These are phyloP conservation scores for Mucor lusitanicus DNA, from an alignment of 371 early-diverging fungal species.

Conservation along the genomic window DNA sequence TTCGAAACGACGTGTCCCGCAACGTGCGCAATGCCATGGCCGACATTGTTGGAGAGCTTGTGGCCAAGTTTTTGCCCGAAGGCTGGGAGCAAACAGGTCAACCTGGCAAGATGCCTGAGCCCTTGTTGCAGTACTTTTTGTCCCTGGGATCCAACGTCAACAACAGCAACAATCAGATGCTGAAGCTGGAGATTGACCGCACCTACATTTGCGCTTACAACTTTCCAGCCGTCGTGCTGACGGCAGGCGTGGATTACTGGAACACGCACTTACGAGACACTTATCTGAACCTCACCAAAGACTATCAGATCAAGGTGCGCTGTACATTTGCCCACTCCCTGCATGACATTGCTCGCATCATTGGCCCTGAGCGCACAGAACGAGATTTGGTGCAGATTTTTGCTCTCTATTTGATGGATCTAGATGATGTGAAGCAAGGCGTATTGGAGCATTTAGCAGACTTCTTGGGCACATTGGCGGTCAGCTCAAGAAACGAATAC, in stretches of 20 bases:
- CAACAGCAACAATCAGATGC: conserved; percentile 31
- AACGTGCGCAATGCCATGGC: conserved; percentile 61
- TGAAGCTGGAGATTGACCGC: conserved; percentile 57
- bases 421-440: conserved; percentile 65
- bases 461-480: conserved; percentile 56
- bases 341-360: conserved; percentile 60
- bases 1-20: conserved; percentile 58
- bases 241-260: conserved; percentile 61
- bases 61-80: conserved; percentile 53
- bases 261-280: conserved; percentile 54
- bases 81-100: conserved; percentile 48
- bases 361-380: conserved; percentile 62
- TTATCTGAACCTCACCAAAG: conserved; percentile 52
- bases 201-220: conserved; percentile 63
- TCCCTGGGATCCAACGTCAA: conserved; percentile 38
- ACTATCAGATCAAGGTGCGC: conserved; percentile 61
- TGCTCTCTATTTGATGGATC: conserved; percentile 59
- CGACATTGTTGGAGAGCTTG: conserved; percentile 62
- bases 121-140: conserved; percentile 44
- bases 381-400: conserved; percentile 62
- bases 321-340: conserved; percentile 63
- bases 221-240: conserved; percentile 63
- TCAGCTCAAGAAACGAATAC: conserved; percentile 53
- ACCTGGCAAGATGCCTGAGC: conserved; percentile 46
- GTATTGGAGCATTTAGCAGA: conserved; percentile 61